phyloP scores from a whole-genome alignment of 2,329 filamentous ascomycete genomes.

The Cercospora beticola region DNA sequence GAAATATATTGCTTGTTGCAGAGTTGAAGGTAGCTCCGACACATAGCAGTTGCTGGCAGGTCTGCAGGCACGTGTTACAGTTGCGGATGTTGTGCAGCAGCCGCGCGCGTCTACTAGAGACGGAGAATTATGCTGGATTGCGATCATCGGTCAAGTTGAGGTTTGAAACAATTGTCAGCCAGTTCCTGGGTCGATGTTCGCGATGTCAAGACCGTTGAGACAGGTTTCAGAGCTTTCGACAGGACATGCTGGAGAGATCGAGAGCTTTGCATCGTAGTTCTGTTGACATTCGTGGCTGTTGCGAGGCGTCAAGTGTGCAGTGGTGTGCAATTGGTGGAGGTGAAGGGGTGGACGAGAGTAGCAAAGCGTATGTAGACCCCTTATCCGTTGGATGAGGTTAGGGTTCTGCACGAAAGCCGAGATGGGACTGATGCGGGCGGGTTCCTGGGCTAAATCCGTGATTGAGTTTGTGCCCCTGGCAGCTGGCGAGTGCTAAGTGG shows the following conservation, averaged over 20 bases:
- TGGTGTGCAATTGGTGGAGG: not conserved
- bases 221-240: not conserved
- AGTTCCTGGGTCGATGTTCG: not conserved
- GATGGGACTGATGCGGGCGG: not conserved
- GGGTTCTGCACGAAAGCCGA: not conserved
- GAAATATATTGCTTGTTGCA: not conserved
- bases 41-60: not conserved
- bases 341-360: not conserved
- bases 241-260: not conserved
- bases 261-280: not conserved
- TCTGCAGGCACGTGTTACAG: not conserved
- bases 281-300: not conserved
- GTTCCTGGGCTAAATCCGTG: not conserved
- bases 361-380: not conserved
- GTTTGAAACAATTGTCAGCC: not conserved
- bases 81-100: not conserved
- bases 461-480: not conserved
- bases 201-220: not conserved
- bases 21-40: not conserved
- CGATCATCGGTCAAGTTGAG: not conserved
- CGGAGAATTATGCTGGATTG: not conserved
- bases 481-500: not conserved
- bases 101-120: not conserved
- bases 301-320: not conserved
- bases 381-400: not conserved